Conservation (phyloP, 495 filamentous ascomycete genomes). For the Penicillium mononematosum region DNA sequence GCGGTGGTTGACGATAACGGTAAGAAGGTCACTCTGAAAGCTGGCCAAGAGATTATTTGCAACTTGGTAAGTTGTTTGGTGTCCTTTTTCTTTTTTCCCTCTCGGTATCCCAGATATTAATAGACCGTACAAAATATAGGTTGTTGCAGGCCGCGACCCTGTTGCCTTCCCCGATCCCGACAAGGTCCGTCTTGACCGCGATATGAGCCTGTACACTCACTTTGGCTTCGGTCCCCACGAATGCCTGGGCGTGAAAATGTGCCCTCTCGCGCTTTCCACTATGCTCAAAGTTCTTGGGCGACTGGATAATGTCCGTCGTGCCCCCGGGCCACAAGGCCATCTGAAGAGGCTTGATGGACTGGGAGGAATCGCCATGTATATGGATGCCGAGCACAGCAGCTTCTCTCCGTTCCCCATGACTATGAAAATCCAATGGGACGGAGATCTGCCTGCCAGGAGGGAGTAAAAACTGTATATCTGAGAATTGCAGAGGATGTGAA, state of each 20-base stretch:
- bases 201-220: conserved; percentile 62
- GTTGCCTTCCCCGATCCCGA: conserved; percentile 64
- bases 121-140: conserved; percentile 21
- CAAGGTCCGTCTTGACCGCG: conserved; percentile 60
- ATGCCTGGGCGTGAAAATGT: conserved; percentile 56
- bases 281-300: conserved; percentile 58
- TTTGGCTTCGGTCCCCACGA: conserved; percentile 60
- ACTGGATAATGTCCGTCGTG: conserved; percentile 58
- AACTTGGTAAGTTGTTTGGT: conserved; percentile 41
- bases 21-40: conserved; percentile 42
- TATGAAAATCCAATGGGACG: conserved; percentile 55
- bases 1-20: conserved; percentile 44
- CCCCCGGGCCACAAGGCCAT: conserved; percentile 63
- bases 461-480: background rate
- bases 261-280: conserved; percentile 58
- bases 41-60: conserved; percentile 48
- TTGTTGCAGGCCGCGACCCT: conserved; percentile 55
- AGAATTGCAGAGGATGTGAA: background rate
- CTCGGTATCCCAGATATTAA: background rate
- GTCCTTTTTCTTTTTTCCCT: background rate
- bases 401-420: conserved; percentile 69
- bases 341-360: conserved; percentile 61
- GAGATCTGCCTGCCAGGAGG: conserved; percentile 31
- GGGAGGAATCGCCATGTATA: conserved; percentile 61
- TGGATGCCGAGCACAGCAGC: conserved; percentile 68